Evolutionary conservation across 257 asterid genomes (phyloP), one percentile per base, ranked within the genome.

Genomic region (Mentha longifolia): DNA sequence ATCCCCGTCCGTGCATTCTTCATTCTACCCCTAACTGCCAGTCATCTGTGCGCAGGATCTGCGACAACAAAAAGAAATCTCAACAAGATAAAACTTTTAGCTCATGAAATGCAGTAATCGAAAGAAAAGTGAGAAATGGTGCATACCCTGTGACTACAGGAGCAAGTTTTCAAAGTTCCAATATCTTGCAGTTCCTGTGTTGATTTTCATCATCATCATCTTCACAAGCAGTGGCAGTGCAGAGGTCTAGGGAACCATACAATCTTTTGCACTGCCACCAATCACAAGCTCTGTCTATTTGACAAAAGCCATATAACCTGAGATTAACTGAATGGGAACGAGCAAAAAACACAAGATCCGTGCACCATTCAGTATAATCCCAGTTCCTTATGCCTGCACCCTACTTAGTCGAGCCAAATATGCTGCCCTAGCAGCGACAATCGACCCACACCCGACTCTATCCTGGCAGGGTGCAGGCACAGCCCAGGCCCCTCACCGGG

Each of bases 401-500:
- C 87, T 70, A 54, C 80, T 85, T 88, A 81, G 81, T 74, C 56
- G 77, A 66, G 79, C 80, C 61, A 31, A 70, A 59, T 64, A 74
- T 78, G 83, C 86, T 71, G 80, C 89, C 80, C 88, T 77, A 74
- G 88, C 86, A 87, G 83, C 84, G 30, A 50, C 79, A 72, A 52
- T 28, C 31, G 16, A 59, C 54, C 58, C 76, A 57, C 22, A 47
- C 70, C 86, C 86, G 79, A 72, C 72, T 70, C 59, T 72, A 68
- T 74, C 71, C 46, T 68, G 84, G 79, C 84, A 77, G 90, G 94
- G 91, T 80, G 92, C 97, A 93, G 98, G 97, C 96, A 85, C 71
- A 80, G 92, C 97, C 97, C 93, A 78, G 6, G 90, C 98, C 97
- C 97, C 98, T 93, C 78, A 93, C 12, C 95, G 98, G 97, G 98